Percentiles rank a stretch among this genome's conserved stretches.
These are phyloP conservation scores for Panaeolus papilionaceus DNA, from an alignment of 768 basidiomycete species.

Conservation along the genomic window DNA sequence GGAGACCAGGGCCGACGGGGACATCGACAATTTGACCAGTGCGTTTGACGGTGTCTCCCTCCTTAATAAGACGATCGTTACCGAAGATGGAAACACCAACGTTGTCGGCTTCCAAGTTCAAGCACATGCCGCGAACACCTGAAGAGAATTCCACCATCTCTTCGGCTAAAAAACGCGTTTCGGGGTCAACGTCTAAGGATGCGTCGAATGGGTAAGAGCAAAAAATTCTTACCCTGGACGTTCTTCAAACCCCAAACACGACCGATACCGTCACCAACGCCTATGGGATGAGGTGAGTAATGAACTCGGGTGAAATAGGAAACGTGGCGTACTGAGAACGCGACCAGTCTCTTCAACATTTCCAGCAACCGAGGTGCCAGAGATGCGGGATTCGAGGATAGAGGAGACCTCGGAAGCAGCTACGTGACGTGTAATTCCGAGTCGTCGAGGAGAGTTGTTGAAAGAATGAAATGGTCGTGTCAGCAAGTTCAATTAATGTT, in stretches of 20 bases:
- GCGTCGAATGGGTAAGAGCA: constrained; percentile 21
- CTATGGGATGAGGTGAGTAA: constrained; percentile 48
- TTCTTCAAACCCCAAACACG: constrained; percentile 99
- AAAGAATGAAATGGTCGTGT: constrained; percentile 33
- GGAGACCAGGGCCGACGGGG: constrained; percentile 95
- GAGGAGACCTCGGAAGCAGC: constrained; percentile 99
- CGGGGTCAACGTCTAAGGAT: constrained; percentile 26
- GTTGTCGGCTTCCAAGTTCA: constrained; percentile 99
- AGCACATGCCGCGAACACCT: constrained; percentile 99
- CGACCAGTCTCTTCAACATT: constrained; percentile 99
- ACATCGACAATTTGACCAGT: constrained; percentile 99
- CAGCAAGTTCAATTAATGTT: constrained; percentile 21
- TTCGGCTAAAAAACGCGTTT: constrained; percentile 66
- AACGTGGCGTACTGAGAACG: constrained; percentile 82
- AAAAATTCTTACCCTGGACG: constrained; percentile 80
- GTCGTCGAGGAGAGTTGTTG: constrained; percentile 26
- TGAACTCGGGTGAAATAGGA: not conserved
- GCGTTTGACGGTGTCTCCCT: constrained; percentile 99
- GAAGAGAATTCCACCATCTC: constrained; percentile 99
- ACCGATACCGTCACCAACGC: constrained; percentile 99
- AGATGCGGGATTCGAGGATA: constrained; percentile 98
- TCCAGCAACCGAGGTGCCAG: constrained; percentile 87
- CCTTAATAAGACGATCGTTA: constrained; percentile 98
- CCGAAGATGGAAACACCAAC: constrained; percentile 99
- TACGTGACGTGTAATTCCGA: constrained; percentile 50